Base-by-base conservation (phyloP, 1,284 basidiomycete species). In the Pyrrhoderma noxium region DNA sequence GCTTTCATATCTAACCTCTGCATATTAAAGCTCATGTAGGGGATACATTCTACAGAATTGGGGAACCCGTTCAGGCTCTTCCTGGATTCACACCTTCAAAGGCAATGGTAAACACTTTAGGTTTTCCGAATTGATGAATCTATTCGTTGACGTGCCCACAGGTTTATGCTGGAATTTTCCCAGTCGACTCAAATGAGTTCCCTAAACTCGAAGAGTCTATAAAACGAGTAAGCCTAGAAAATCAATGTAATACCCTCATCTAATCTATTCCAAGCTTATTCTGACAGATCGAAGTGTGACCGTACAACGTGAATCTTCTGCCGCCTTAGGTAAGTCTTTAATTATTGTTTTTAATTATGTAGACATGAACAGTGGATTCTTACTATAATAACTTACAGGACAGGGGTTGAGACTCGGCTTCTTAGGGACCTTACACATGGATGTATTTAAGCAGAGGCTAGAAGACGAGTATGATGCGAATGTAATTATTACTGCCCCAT, bases 161-260 rank as follows among this genome's bases (percentile, higher is more conserved):
- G 89, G 92, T 98, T 14, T 99, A 88, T 63, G 94, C 96, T 1
- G 95, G 96, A 34, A 79, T 98, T 45, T 99, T 93, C 64, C 96
- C 96, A 0, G 77, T 96, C 40, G 93, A 99, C 57, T 88, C 82
- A 47, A 86, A 77, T 49, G 93, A 98, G 61, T 99, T 97, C 61
- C 74, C 82, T 9, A 93, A 95, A 70, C 76, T 99, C 1, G 95
- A 99, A 67, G 96, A 99, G 67, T 94, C 94, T 1, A 91, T 99
- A 56, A 89, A 88, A 62, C 71, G 93, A 60, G 93, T 94, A 62
- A 53, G 79, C 64, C 8, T 37, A 16, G 16, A 18, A 16, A 18
- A 7, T 40, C 38, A 18, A 5, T 52, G 49, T 53, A 31, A 27
- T 58, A 42, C 42, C 27, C 54, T 46, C 52, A 38, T 23, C 23